A percentile compares a stretch with the other conserved stretches of the same genome.
phyloP scores from a whole-genome alignment of 1,284 basidiomycete species.

The Cryptococcus hybrid region DNA sequence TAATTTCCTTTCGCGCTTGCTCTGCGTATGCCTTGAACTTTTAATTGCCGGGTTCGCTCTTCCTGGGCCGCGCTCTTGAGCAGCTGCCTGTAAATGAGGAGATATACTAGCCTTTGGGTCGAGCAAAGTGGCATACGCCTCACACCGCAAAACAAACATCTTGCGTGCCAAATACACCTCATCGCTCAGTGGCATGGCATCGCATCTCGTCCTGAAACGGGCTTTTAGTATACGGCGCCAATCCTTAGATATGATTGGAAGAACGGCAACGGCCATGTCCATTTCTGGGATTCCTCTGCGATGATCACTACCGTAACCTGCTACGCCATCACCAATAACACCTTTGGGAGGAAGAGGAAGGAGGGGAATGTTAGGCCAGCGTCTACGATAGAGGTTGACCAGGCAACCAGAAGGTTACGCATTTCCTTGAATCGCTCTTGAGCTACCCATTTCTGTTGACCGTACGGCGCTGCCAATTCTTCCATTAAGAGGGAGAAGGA shows the following conservation, averaged over 20 bases:
- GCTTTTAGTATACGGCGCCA: slow-evolving; percentile 25
- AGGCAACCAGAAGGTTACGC: slow-evolving; percentile 15
- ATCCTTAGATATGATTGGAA: slow-evolving; percentile 18
- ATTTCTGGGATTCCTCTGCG: slow-evolving; percentile 28
- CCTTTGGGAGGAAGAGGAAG: slow-evolving; percentile 19
- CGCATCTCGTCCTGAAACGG: slow-evolving; percentile 11
- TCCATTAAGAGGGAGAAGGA: slow-evolving; percentile 4
- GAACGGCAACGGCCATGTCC: slow-evolving; percentile 23
- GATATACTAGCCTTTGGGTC: neutral
- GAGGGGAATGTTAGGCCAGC: slow-evolving; percentile 17
- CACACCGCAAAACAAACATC: slow-evolving; percentile 19
- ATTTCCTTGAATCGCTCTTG: slow-evolving; percentile 14
- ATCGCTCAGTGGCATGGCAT: slow-evolving; percentile 17
- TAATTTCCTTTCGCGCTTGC: slow-evolving; percentile 1
- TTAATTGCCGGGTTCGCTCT: neutral
- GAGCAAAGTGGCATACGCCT: neutral
- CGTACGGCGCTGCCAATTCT: slow-evolving; percentile 13
- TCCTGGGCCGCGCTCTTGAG: neutral
- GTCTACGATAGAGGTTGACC: slow-evolving; percentile 20
- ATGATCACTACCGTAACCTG: slow-evolving; percentile 19
- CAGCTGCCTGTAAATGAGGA: neutral
- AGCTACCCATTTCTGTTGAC: slow-evolving; percentile 4
- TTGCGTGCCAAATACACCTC: slow-evolving; percentile 24
- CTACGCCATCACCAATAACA: slow-evolving; percentile 23
- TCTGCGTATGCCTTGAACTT: slow-evolving; percentile 5